These are phyloP conservation scores for Brassica cretica DNA, from an alignment of 345 rosid genomes.

Conservation along the genomic window DNA sequence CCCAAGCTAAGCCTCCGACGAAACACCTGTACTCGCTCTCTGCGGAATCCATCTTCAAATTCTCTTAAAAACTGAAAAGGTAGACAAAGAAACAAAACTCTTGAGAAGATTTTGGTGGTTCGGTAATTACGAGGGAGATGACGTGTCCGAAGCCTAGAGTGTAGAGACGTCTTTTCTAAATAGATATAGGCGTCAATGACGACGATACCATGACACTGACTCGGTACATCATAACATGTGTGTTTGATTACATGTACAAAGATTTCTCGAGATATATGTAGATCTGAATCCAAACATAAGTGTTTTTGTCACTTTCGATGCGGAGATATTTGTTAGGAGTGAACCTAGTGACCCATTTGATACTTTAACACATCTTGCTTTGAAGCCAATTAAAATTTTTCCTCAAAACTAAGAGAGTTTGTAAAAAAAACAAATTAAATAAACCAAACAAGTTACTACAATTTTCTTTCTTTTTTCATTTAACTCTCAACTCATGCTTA, in stretches of 20 bases:
- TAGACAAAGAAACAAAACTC: neutral
- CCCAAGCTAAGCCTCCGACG: slow-evolving; percentile 92
- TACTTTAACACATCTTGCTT: no score
- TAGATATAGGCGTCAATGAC: neutral
- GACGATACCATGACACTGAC: neutral
- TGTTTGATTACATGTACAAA: slow-evolving; percentile 5
- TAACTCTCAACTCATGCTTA: no score
- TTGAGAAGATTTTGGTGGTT: neutral
- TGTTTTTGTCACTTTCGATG: neutral
- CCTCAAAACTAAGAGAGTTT: no score
- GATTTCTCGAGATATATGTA: neutral
- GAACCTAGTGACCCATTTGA: no score
- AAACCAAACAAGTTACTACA: no score
- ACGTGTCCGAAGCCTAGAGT: slow-evolving; percentile 4
- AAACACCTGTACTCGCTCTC: slow-evolving; percentile 77
- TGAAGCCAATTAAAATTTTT: no score
- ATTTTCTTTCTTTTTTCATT: no score
- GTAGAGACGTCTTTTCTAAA: neutral
- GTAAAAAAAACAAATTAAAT: no score
- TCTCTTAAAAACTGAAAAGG: neutral
- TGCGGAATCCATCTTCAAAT: slow-evolving; percentile 48
- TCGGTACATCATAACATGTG: neutral
- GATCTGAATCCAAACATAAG: neutral
- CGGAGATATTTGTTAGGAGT: neutral
- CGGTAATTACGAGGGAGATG: neutral